Evolutionary conservation across 164 flowering plant species (phyloP).

Genomic region (Tinospora cordifolia): DNA sequence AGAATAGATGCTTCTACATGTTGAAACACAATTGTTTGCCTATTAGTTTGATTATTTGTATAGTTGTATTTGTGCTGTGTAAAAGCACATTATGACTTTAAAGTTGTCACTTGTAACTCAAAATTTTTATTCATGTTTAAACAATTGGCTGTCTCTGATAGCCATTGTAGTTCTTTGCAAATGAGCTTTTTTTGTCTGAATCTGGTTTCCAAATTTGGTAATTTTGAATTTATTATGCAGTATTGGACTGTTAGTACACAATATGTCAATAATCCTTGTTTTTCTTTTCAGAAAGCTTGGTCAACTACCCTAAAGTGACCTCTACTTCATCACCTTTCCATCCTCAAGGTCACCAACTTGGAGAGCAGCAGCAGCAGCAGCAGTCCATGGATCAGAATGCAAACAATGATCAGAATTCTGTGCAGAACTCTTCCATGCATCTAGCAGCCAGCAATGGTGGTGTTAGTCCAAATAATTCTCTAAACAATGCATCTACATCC

Average conservation of each 20-base stretch:
- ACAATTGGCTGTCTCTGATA: too few relatives aligned
- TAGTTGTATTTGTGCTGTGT: too few relatives aligned
- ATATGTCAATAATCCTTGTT: background rate
- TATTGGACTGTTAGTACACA: background rate
- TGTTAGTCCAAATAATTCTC: constrained; percentile 42
- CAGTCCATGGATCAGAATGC: constrained; percentile 39
- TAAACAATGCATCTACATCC: constrained; percentile 32
- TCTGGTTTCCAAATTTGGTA: background rate
- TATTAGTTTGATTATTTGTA: too few relatives aligned
- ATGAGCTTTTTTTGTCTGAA: background rate
- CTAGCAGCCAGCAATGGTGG: constrained; percentile 43
- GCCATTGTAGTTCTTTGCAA: background rate
- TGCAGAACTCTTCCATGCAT: constrained; percentile 35
- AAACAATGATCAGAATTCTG: constrained; percentile 36
- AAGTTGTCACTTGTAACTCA: too few relatives aligned
- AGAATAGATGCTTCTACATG: too few relatives aligned
- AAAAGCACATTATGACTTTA: too few relatives aligned
- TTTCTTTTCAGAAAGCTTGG: constrained; percentile 67
- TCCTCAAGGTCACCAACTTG: constrained; percentile 47
- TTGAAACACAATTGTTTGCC: too few relatives aligned
- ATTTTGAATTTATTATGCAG: too few relatives aligned
- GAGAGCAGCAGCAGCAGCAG: constrained; percentile 31
- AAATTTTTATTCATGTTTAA: too few relatives aligned
- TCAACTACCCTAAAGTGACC: constrained; percentile 72
- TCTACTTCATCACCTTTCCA: constrained; percentile 39